Evolutionary conservation across 306 rosid species (phyloP).

Genomic region (Begonia fuchsioides): DNA sequence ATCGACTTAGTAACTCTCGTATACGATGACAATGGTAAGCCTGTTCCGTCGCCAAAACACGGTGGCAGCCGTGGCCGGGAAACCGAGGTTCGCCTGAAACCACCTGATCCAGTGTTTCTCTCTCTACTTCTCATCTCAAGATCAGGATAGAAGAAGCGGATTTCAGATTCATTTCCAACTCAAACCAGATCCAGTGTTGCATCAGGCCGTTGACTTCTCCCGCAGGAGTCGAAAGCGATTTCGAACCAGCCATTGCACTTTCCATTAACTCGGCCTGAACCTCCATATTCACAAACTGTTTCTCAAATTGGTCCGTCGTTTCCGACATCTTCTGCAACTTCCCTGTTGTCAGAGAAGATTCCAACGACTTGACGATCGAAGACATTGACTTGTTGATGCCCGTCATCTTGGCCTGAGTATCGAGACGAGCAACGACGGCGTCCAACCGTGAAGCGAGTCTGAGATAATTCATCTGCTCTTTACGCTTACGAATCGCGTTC

Average conservation of each 20-base stretch:
- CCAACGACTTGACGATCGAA: slow-evolving; percentile 74
- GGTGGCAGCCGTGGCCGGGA: slow-evolving; percentile 85
- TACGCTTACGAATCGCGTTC: slow-evolving; percentile 89
- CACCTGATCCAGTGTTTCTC: too few relatives aligned
- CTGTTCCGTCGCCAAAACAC: slow-evolving; percentile 50
- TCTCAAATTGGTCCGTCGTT: slow-evolving; percentile 92
- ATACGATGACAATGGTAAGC: slow-evolving; percentile 56
- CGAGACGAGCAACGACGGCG: slow-evolving; percentile 92
- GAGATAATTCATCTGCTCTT: slow-evolving; percentile 96
- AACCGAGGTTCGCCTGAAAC: slow-evolving; percentile 16
- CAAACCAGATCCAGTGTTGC: too few relatives aligned
- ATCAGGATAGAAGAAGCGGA: too few relatives aligned
- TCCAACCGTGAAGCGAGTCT: slow-evolving; percentile 82
- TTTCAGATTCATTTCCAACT: too few relatives aligned
- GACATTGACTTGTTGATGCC: slow-evolving; percentile 89
- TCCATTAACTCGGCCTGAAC: slow-evolving; percentile 98
- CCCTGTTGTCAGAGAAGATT: slow-evolving; percentile 59
- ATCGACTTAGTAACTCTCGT: slow-evolving; percentile 52
- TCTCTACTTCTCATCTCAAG: too few relatives aligned
- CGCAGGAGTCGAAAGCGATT: slow-evolving; percentile 82
- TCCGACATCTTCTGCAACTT: slow-evolving; percentile 97
- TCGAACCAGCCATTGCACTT: slow-evolving; percentile 90
- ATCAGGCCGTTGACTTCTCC: slow-evolving; percentile 89
- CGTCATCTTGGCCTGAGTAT: slow-evolving; percentile 93
- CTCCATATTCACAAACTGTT: slow-evolving; percentile 96